Percentiles rank a stretch among this genome's conserved stretches.
Evolutionary conservation across 2,329 filamentous ascomycete species (phyloP).

Genomic region (Fusarium coffeatum): DNA sequence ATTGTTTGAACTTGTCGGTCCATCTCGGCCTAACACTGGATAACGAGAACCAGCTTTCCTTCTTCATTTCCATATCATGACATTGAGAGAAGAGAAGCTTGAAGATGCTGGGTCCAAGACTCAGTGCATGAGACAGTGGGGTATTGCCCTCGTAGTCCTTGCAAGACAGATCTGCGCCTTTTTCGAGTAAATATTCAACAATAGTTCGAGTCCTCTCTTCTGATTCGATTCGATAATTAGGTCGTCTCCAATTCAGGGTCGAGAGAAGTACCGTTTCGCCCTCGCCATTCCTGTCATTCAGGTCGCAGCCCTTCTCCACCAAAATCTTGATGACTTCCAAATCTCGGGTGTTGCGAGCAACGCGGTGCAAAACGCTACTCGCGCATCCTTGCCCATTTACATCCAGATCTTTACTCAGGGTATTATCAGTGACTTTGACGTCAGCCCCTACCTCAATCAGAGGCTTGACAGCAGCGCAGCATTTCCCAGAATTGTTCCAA

Average conservation of each 20-base stretch:
- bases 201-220: background rate
- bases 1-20: background rate
- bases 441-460: constrained; percentile 25
- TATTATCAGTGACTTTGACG: background rate
- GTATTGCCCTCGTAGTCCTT: background rate
- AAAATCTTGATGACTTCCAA: constrained; percentile 20
- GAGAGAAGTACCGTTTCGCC: constrained; percentile 7
- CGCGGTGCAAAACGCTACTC: constrained; percentile 12
- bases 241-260: background rate
- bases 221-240: background rate
- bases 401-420: background rate
- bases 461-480: constrained; percentile 2
- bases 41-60: constrained; percentile 28
- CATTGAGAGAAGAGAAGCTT: constrained; percentile 19
- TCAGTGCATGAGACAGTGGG: background rate
- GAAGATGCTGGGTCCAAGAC: background rate
- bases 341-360: background rate
- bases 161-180: constrained; percentile 25
- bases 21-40: accelerated
- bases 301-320: constrained; percentile 28
- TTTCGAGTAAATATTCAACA: constrained; percentile 26
- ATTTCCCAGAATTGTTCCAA: background rate
- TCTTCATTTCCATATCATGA: background rate
- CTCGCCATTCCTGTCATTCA: background rate
- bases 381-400: background rate